A percentile compares a stretch with the other conserved stretches of the same genome.
These are phyloP conservation scores for Takashimella koratensis DNA, from an alignment of 1,284 basidiomycete species.

Conservation along the genomic window DNA sequence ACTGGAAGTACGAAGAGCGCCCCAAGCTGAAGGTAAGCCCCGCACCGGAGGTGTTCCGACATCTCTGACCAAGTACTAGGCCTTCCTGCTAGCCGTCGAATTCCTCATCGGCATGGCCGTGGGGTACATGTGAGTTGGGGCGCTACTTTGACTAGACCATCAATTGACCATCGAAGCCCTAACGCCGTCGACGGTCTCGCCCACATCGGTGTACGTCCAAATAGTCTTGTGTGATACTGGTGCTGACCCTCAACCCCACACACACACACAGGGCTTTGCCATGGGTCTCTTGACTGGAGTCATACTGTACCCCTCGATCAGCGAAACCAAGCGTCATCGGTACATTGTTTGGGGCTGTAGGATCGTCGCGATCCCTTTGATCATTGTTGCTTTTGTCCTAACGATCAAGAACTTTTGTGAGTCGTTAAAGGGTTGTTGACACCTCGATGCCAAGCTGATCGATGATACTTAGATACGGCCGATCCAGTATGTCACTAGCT, in stretches of 20 bases:
- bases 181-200: constrained; percentile 49
- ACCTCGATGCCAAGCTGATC: background rate
- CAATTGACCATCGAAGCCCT: constrained; percentile 19
- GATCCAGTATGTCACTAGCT: constrained; percentile 30
- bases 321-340: constrained; percentile 66
- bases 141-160: background rate
- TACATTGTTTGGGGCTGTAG: constrained; percentile 72
- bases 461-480: constrained; percentile 22
- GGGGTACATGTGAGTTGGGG: constrained; percentile 61
- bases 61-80: constrained; percentile 16
- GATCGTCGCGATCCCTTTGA: constrained; percentile 66
- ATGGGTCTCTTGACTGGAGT: constrained; percentile 77
- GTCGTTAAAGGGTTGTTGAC: constrained; percentile 5
- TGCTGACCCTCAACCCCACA: background rate
- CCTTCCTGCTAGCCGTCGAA: constrained; percentile 74
- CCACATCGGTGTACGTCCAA: constrained; percentile 49
- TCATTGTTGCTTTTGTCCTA: constrained; percentile 75
- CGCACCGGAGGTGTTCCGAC: background rate
- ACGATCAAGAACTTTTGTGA: constrained; percentile 77
- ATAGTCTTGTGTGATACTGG: background rate
- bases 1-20: constrained; percentile 82
- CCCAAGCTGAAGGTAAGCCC: constrained; percentile 66
- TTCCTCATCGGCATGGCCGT: constrained; percentile 78
- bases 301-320: constrained; percentile 86
- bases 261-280: constrained; percentile 31